These are phyloP conservation scores for Chloroidium sp. DNA, from an alignment of 163 green algal species.

Conservation along the genomic window DNA sequence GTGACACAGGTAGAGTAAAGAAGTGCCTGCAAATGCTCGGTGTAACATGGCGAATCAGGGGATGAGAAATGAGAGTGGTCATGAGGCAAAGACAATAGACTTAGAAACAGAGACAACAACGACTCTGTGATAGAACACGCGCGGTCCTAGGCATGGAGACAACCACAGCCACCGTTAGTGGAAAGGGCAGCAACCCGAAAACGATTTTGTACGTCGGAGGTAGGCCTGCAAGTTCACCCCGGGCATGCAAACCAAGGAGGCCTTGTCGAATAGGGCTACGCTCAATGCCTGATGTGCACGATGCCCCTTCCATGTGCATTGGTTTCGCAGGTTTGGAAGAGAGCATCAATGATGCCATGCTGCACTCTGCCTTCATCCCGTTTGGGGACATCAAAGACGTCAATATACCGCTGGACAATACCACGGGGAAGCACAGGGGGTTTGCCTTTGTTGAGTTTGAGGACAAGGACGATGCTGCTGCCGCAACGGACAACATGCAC, in stretches of 20 bases:
- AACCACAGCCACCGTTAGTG: conserved; percentile 37
- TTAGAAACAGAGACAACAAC: too few relatives aligned
- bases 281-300: too few relatives aligned
- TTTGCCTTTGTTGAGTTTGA: conserved; percentile 97
- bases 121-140: too few relatives aligned
- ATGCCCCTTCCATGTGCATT: too few relatives aligned
- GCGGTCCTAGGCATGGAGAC: conserved; percentile 21
- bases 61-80: too few relatives aligned
- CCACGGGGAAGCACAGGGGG: conserved; percentile 83
- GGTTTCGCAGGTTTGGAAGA: conserved; percentile 51
- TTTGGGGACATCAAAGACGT: conserved; percentile 98
- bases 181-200: conserved; percentile 79
- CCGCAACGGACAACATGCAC: conserved; percentile 97
- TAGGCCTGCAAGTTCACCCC: not conserved
- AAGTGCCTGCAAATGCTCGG: too few relatives aligned
- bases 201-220: conserved; percentile 87
- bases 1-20: too few relatives aligned
- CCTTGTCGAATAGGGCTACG: too few relatives aligned
- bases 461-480: conserved; percentile 80
- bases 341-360: conserved; percentile 69
- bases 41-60: too few relatives aligned
- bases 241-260: too few relatives aligned
- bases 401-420: conserved; percentile 89
- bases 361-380: conserved; percentile 93
- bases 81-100: too few relatives aligned